These are phyloP conservation scores for Teratosphaeria pseudoeucalypti DNA, from an alignment of 2,329 filamentous ascomycete genomes.

Conservation along the genomic window DNA sequence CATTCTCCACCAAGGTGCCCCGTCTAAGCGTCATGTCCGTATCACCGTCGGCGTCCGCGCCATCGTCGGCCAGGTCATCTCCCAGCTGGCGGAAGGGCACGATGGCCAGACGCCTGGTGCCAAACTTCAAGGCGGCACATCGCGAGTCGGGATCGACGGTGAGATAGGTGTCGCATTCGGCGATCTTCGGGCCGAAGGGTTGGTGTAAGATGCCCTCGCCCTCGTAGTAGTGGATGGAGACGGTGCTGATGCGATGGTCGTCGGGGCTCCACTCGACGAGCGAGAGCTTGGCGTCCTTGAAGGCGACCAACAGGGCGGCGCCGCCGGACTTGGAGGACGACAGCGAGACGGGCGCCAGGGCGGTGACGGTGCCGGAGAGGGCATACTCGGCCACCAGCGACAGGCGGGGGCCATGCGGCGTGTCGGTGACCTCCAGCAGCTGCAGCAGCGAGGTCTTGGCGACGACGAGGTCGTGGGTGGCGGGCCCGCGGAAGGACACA, in stretches of 20 bases:
- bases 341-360: slow-evolving; percentile 63
- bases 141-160: slow-evolving; percentile 83
- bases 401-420: slow-evolving; percentile 45
- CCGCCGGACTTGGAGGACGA: slow-evolving; percentile 66
- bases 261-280: slow-evolving; percentile 88
- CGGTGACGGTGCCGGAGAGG: slow-evolving; percentile 74
- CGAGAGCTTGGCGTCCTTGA: slow-evolving; percentile 86
- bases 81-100: slow-evolving; percentile 79
- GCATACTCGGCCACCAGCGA: slow-evolving; percentile 76
- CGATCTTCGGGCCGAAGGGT: slow-evolving; percentile 69
- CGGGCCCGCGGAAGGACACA: slow-evolving; percentile 64
- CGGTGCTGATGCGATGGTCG: slow-evolving; percentile 66
- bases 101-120: slow-evolving; percentile 78
- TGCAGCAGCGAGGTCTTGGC: slow-evolving; percentile 89
- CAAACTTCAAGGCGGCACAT: slow-evolving; percentile 92
- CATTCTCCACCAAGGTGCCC: slow-evolving; percentile 24
- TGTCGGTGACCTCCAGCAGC: slow-evolving; percentile 48
- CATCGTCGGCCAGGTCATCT: slow-evolving; percentile 64
- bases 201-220: slow-evolving; percentile 56
- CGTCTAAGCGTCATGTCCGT: slow-evolving; percentile 19
- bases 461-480: slow-evolving; percentile 75
- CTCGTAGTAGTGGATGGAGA: slow-evolving; percentile 97
- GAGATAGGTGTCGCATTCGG: slow-evolving; percentile 68
- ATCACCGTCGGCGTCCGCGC: slow-evolving; percentile 43
- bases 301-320: slow-evolving; percentile 71